Conservation (phyloP, 2,329 filamentous ascomycete species). For the Colletotrichum somersetense region DNA sequence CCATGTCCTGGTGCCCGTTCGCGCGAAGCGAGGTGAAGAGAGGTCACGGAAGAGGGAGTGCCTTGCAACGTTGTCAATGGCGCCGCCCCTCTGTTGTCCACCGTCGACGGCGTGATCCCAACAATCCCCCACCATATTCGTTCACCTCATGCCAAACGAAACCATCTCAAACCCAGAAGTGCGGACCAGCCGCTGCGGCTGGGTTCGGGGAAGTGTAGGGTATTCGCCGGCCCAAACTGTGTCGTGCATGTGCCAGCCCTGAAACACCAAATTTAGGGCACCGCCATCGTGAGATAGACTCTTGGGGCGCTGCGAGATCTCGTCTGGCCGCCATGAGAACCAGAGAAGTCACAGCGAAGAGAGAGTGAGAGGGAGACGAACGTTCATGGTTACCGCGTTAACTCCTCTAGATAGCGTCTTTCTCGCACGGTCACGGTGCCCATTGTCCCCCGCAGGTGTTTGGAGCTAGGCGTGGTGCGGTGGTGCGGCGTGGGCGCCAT, state of each 20-base stretch:
- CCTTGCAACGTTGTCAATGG: background rate
- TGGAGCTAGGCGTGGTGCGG: constrained; percentile 26
- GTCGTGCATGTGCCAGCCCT: background rate
- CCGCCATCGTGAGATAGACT: background rate
- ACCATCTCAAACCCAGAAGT: background rate
- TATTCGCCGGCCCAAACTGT: too few species aligned
- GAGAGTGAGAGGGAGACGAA: background rate
- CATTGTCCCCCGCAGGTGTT: constrained; percentile 32
- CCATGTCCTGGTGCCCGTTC: background rate
- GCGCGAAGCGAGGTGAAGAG: background rate
- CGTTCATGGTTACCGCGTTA: background rate
- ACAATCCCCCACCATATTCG: background rate
- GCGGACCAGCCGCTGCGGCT: background rate
- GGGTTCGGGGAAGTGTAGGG: background rate
- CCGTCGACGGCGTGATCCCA: background rate
- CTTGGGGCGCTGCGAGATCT: background rate
- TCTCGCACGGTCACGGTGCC: background rate
- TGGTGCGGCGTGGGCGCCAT: constrained; percentile 2
- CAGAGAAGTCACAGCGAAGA: background rate
- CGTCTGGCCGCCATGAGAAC: background rate
- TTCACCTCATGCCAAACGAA: background rate
- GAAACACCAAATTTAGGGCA: background rate
- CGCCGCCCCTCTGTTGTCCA: too few species aligned
- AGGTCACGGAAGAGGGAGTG: background rate
- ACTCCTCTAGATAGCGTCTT: background rate